phyloP scores from a whole-genome alignment of 345 rosid species.

The Aquilaria malaccensis region DNA sequence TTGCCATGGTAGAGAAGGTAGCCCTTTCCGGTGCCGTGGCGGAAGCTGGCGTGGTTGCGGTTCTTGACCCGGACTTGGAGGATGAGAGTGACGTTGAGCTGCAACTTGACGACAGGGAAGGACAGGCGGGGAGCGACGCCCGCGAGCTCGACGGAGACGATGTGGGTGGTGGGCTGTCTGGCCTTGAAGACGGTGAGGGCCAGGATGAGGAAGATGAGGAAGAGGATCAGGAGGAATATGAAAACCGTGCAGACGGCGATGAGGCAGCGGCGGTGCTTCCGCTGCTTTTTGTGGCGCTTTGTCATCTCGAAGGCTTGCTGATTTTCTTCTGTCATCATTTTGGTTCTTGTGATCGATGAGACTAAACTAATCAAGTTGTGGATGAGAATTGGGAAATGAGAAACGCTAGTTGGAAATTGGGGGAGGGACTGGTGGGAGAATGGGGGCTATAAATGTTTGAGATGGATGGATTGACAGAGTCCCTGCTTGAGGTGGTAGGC shows the following conservation, averaged over 20 bases:
- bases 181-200: constrained; percentile 36
- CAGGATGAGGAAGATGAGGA: constrained; percentile 24
- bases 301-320: not conserved
- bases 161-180: constrained; percentile 18
- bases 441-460: constrained; percentile 2
- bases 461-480: not conserved
- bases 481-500: constrained; percentile 3
- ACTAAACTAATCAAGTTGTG: not conserved
- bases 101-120: constrained; percentile 17
- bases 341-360: not conserved
- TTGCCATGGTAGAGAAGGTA: constrained; percentile 19
- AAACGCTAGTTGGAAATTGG: not conserved
- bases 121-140: constrained; percentile 35
- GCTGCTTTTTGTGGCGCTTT: not conserved
- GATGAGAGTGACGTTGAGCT: constrained; percentile 33
- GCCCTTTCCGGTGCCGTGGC: constrained; percentile 33
- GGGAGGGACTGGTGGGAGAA: not conserved
- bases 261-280: constrained; percentile 12
- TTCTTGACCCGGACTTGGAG: constrained; percentile 28
- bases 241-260: constrained; percentile 2
- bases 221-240: constrained; percentile 15
- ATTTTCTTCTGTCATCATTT: not conserved
- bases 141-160: constrained; percentile 27
- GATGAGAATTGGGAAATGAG: not conserved
- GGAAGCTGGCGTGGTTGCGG: constrained; percentile 34